These are phyloP conservation scores for Eucalyptus curtisii DNA, from an alignment of 345 rosid genomes.

Conservation along the genomic window DNA sequence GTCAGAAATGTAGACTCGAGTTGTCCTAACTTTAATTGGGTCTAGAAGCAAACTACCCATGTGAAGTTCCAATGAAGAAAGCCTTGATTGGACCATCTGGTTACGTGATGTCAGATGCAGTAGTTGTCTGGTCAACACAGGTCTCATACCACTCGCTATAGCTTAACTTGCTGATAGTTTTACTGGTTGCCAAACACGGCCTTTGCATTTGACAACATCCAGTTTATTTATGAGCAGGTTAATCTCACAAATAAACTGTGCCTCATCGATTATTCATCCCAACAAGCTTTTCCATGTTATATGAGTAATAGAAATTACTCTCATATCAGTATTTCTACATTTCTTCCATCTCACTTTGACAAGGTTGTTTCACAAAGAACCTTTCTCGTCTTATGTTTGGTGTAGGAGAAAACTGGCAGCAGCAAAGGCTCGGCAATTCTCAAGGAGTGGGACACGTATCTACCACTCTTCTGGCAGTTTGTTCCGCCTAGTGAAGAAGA, in stretches of 20 bases:
- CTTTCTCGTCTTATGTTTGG: background rate
- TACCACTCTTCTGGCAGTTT: slow-evolving; percentile 86
- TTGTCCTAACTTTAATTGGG: background rate
- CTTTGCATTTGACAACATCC: background rate
- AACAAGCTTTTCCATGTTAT: background rate
- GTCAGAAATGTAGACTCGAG: background rate
- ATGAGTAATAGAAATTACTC: background rate
- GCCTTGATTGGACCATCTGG: background rate
- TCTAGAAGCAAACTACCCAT: background rate
- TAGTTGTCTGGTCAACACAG: background rate
- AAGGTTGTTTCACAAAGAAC: background rate
- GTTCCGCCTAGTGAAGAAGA: slow-evolving; percentile 99
- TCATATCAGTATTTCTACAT: background rate
- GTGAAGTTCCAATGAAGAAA: background rate
- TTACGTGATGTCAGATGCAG: background rate
- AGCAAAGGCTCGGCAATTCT: slow-evolving; percentile 64
- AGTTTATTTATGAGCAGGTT: background rate
- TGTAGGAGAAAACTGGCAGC: slow-evolving; percentile 93
- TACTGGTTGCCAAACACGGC: background rate
- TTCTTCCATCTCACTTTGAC: background rate
- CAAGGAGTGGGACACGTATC: slow-evolving; percentile 70
- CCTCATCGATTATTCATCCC: background rate
- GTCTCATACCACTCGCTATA: background rate
- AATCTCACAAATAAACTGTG: background rate
- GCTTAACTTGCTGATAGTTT: background rate